Base-by-base conservation (phyloP, 1,284 basidiomycete genomes). In the Apiotrichum gracile region DNA sequence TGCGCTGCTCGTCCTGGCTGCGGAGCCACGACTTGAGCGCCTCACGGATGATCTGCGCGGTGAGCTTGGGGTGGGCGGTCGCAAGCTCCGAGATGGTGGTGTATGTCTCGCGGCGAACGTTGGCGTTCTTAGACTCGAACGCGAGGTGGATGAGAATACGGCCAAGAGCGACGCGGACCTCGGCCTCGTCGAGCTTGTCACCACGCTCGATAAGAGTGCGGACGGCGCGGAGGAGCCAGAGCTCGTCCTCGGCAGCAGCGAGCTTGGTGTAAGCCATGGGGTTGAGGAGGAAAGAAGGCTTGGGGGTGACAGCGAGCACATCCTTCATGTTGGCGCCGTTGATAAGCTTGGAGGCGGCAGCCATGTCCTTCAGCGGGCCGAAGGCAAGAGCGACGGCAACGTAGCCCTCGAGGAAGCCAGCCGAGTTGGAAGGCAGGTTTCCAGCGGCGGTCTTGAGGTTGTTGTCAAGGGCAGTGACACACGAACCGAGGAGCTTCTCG, bases 241-340 rank as follows among this genome's bases (percentile, higher is more conserved):
- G 66, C 60, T 89, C 84, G 29, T 93, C 91, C 19, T 83, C 82
- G 0, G 74, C 64, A 6, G 83, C 80, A 6, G 76, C 76, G 6
- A 86, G 64, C 69, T 88, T 91, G 52, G 84, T 81, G 67, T 91
- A 91, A 0, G 88, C 83, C 71, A 88, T 91, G 52, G 92, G 90
- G 82, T 83, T 89, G 21, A 93, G 66, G 37, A 96, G 69, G 76
- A 94, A 94, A 1, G 86, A 86, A 0, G 90, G 87, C 67, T 91
- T 94, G 17, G 76, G 74, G 6, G 67, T 57, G 7, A 79, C 70
- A 1, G 78, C 69, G 2, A 74, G 63, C 24, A 77, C 58, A 7
- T 56, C 61, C 27, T 73, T 62, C 34, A 78, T 50, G 1, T 66
- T 63, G 0, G 72, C 46, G 44, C 75, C 75, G 17, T 55, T 54